These are phyloP conservation scores for Jimgerdemannia flammicorona DNA, from an alignment of 192 early-diverging fungal genomes.

Conservation along the genomic window DNA sequence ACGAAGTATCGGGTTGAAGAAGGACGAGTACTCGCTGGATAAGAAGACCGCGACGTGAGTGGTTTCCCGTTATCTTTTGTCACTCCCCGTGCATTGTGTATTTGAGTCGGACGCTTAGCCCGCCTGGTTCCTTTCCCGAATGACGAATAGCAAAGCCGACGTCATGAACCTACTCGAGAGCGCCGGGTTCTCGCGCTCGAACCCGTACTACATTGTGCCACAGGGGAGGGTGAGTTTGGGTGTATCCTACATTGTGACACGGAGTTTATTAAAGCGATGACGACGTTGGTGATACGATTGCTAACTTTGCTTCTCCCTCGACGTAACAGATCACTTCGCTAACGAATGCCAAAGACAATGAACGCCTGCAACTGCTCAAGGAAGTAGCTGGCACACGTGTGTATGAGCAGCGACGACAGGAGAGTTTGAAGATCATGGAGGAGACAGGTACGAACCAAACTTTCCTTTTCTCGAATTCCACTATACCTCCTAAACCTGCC, in stretches of 20 bases:
- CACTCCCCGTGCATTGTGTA: neutral
- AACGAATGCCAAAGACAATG: slow-evolving; percentile 91
- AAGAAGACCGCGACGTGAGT: slow-evolving; percentile 79
- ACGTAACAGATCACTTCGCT: slow-evolving; percentile 74
- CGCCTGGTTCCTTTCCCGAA: no score
- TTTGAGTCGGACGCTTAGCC: neutral
- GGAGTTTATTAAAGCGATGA: neutral
- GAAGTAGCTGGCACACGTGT: slow-evolving; percentile 97
- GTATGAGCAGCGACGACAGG: slow-evolving; percentile 88
- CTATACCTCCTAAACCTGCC: slow-evolving; percentile 5
- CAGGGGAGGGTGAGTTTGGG: slow-evolving; percentile 76
- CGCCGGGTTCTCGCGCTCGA: slow-evolving; percentile 94
- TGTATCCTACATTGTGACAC: neutral
- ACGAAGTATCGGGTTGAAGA: slow-evolving; percentile 93
- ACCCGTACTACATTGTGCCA: slow-evolving; percentile 99
- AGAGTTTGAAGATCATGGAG: slow-evolving; percentile 89
- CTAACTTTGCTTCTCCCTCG: neutral
- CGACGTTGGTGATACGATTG: neutral
- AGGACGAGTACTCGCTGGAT: slow-evolving; percentile 98
- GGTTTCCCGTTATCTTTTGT: slow-evolving; percentile 13
- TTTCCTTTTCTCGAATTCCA: neutral
- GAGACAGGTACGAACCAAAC: slow-evolving; percentile 64
- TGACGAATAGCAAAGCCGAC: slow-evolving; percentile 69
- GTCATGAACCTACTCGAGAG: slow-evolving; percentile 93
- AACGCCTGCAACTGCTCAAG: slow-evolving; percentile 87